Base-by-base conservation (phyloP, 768 basidiomycete genomes). In the Cystofilobasidium macerans region DNA sequence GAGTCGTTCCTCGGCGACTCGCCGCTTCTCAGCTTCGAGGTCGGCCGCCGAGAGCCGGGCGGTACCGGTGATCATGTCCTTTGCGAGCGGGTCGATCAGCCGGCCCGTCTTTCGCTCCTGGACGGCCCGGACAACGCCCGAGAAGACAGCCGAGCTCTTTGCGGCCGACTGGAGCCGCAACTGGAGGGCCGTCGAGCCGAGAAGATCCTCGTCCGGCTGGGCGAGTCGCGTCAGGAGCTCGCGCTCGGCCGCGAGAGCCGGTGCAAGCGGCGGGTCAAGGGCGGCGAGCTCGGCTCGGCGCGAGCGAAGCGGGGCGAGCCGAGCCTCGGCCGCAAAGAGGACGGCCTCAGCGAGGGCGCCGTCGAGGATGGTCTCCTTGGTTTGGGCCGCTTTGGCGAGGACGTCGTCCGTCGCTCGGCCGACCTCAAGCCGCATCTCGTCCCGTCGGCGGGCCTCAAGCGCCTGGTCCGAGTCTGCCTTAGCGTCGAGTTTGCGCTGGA, bases 401-500 rank as follows among this genome's bases (percentile, higher is more conserved):
- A 91, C 81, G 76, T 92, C 88, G 58, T 76, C 80, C 76, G 82
- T 85, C 33, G 87, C 83, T 62, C 85, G 79, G 69, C 88, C 86
- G 35, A 88, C 83, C 75, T 90, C 89, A 16, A 81, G 80, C 40
- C 76, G 80, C 11, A 69, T 70, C 28, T 89, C 88, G n/a, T 78
- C 76, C 72, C 80, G 84, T 79, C 83, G 86, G 70, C 89, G 82
- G 69, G 81, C 81, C 73, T 80, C 74, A 47, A 85, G 80, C 3
- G 86, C 86, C 35, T 76, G 81, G 75, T 89, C 87, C 18, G 80
- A 72, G 54, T 77, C 78, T 64, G 82, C 78, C 77, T 86, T 86
- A 3, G 85, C 87, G 5, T 86, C 83, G 45, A 95, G 80, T 77
- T 87, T 88, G 57, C 84, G 84, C 77, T 93, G 92, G 70, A 97